Percentiles rank a stretch among this genome's conserved stretches.
Conservation (phyloP, 73 alveolate genomes). For the Strombidium stylifer region DNA sequence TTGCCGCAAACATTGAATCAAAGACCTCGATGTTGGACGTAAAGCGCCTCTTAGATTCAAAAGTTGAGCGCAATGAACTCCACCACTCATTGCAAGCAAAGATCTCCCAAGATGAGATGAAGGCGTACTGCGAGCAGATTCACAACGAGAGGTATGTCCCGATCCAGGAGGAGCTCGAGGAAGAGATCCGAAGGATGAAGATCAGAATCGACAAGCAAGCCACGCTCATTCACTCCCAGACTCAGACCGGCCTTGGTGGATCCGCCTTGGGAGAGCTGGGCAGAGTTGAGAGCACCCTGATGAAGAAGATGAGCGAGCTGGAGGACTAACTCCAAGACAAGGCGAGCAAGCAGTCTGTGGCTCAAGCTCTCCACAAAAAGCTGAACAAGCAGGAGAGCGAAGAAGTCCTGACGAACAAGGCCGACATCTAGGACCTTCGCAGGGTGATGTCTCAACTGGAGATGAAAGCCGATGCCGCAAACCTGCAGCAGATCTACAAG, state of each 20-base stretch:
- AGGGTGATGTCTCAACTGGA: conserved; percentile 36
- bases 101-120: conserved; percentile 48
- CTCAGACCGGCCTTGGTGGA: conserved; percentile 6
- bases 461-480: conserved; percentile 31
- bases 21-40: conserved; percentile 45
- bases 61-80: conserved; percentile 49
- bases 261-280: too few species aligned
- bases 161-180: not conserved
- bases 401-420: conserved; percentile 53
- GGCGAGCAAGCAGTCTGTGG: conserved; percentile 63
- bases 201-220: conserved; percentile 10
- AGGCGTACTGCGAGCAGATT: not conserved
- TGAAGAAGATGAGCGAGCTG: conserved; percentile 38
- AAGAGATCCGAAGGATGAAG: conserved; percentile 8
- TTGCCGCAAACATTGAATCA: conserved; percentile 53
- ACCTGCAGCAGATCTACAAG: conserved; percentile 21
- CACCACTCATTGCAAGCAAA: conserved; percentile 43
- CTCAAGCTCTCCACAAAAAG: conserved; percentile 58
- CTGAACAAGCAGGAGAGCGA: conserved; percentile 57
- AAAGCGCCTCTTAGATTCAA: conserved; percentile 39
- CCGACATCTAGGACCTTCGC: conserved; percentile 53
- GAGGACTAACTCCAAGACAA: conserved; percentile 40
- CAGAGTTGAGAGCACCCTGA: not conserved
- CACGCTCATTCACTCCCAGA: conserved; percentile 6
- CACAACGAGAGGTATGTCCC: not conserved